Base-by-base conservation (phyloP, 768 basidiomycete genomes). In the Termitomyces sp. region DNA sequence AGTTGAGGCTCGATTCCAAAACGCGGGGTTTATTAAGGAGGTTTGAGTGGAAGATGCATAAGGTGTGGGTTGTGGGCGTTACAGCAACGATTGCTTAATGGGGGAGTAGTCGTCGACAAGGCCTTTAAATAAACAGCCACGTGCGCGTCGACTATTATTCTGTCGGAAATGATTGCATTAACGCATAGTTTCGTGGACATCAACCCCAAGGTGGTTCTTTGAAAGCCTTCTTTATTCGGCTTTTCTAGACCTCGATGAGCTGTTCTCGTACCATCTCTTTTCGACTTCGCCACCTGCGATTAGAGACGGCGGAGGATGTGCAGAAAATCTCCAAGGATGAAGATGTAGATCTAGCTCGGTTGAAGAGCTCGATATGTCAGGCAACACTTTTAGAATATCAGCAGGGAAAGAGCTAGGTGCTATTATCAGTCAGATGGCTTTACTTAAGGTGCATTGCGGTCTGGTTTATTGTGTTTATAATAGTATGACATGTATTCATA, bases 41-140 rank as follows among this genome's bases (percentile, higher is more conserved):
- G 55, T 64, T 43, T 43, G 34, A 53, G 31, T 2, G 25, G 49
- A 57, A 56, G 57, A 59, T 50, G 37, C 60, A 64, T 59, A 47
- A 37, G 29, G 37, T 15, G 45, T n/a, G 31, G 46, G 25, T 25
- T 10, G 38, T 40, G 34, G 40, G 15, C 12, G 15, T 6, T 5
- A 42, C 40, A 40, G 40, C 40, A 42, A 42, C 40, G 40, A 42
- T 42, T 15, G 56, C 25, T 49, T 56, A 49, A 54, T 55, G 42
- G 31, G 37, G 34, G 15, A 34, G 15, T 37, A 34, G 38, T 34
- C 32, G 52, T 40, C 20, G 20, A 38, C 7, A n/a, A 36, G 32
- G n/a, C 5, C 17, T 7, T n/a, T 8, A 14, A n/a, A 20, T 36
- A 10, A 25, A 37, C 36, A 0, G 11, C n/a, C 51, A 52, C 51